phyloP scores from a whole-genome alignment of 345 rosid genomes.

The Eucalyptus pauciflora region DNA sequence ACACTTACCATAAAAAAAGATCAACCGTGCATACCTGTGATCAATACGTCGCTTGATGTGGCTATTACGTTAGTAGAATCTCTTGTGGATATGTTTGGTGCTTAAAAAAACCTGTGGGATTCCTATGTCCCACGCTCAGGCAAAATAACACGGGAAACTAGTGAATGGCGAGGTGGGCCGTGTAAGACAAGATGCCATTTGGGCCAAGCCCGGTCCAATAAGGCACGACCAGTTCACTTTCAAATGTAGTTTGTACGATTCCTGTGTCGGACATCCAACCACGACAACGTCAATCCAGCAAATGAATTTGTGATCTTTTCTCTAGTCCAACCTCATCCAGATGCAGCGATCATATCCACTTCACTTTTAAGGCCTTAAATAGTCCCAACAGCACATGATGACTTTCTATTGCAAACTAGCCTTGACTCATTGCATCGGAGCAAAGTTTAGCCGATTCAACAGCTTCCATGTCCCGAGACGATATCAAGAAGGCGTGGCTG shows the following conservation, averaged over 20 bases:
- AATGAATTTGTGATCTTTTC: background rate
- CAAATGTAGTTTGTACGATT: background rate
- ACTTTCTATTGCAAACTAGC: background rate
- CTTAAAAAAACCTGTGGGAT: background rate
- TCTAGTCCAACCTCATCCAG: background rate
- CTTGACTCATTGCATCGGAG: background rate
- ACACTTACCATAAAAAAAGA: background rate
- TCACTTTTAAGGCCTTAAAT: background rate
- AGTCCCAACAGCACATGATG: background rate
- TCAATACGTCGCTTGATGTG: background rate
- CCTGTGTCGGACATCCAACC: background rate
- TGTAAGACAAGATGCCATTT: background rate
- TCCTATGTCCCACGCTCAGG: background rate
- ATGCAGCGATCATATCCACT: background rate
- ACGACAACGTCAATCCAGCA: background rate
- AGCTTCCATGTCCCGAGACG: background rate
- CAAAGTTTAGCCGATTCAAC: constrained; percentile 7
- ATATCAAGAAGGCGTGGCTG: constrained; percentile 14
- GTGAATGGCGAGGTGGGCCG: background rate
- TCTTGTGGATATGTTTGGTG: background rate
- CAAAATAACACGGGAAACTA: background rate
- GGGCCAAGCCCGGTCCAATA: background rate
- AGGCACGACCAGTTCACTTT: background rate
- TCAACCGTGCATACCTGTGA: background rate
- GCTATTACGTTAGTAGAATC: background rate